A percentile compares a stretch with the other conserved stretches of the same genome.
Conservation (phyloP, 2,329 filamentous ascomycete genomes). For the Penicillium paneum region DNA sequence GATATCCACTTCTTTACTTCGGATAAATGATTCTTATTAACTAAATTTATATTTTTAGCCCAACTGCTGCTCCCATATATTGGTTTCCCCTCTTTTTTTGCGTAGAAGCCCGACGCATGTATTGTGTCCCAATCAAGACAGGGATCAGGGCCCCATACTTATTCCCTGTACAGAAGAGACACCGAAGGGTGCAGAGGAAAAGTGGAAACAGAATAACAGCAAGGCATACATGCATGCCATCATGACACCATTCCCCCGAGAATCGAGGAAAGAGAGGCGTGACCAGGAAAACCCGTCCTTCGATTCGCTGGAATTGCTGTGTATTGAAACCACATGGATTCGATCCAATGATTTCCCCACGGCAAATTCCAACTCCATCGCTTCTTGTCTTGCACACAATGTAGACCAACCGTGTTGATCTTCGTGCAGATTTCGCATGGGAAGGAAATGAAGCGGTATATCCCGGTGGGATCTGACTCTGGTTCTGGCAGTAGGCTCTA, state of each 20-base stretch:
- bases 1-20: not conserved
- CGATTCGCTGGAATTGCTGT: not conserved
- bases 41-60: not conserved
- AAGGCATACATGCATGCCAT: slow-evolving; percentile 1
- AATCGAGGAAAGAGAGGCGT: not conserved
- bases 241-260: not conserved
- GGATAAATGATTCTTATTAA: not conserved
- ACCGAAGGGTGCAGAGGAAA: not conserved
- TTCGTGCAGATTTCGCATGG: not conserved
- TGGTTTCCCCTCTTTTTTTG: slow-evolving; percentile 1
- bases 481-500: not conserved
- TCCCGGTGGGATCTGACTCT: not conserved
- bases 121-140: slow-evolving; percentile 10
- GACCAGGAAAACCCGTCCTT: not conserved
- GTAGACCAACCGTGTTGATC: not conserved
- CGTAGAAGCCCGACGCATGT: slow-evolving; percentile 10
- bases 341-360: not conserved
- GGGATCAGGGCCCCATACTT: not conserved
- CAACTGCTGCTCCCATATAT: not conserved
- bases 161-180: not conserved
- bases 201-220: not conserved
- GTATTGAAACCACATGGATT: not conserved
- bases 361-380: not conserved
- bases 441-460: not conserved
- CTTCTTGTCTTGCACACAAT: not conserved